Percentiles rank a stretch among this genome's conserved stretches.
Conservation (phyloP, 805 yeast genomes). For the Groenewaldozyma tartarivorans region DNA sequence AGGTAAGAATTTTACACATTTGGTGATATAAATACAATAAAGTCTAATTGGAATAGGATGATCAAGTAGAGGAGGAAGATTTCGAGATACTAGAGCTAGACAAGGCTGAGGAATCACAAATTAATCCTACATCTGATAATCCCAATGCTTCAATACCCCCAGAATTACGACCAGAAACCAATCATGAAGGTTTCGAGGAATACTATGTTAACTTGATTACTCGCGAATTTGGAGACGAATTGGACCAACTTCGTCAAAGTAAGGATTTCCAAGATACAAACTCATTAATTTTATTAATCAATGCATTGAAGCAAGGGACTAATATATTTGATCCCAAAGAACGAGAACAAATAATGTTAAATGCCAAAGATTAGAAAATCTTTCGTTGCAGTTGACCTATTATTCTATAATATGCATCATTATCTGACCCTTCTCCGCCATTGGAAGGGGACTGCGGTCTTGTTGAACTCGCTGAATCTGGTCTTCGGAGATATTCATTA, state of each 20-base stretch:
- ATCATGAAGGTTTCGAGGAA: constrained; percentile 18
- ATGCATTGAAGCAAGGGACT: constrained; percentile 29
- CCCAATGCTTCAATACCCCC: neutral
- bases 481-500: neutral
- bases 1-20: too few species aligned
- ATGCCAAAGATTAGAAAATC: constrained; percentile 13
- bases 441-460: neutral
- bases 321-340: constrained; percentile 29
- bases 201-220: constrained; percentile 38
- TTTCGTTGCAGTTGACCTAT: constrained; percentile 16
- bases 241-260: constrained; percentile 33
- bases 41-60: constrained; percentile 13
- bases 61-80: constrained; percentile 1
- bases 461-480: constrained; percentile 1
- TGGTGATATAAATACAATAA: constrained; percentile 5
- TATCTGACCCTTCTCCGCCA: constrained; percentile 1
- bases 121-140: neutral
- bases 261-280: constrained; percentile 32
- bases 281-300: constrained; percentile 25
- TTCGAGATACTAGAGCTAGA: neutral
- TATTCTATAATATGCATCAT: constrained; percentile 13
- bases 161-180: neutral
- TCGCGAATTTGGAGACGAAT: constrained; percentile 38
- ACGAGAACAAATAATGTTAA: constrained; percentile 14
- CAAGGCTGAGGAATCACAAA: neutral